Base-by-base conservation (phyloP, 108 stramenopile genomes). In the Fistulifera pelliculosa region DNA sequence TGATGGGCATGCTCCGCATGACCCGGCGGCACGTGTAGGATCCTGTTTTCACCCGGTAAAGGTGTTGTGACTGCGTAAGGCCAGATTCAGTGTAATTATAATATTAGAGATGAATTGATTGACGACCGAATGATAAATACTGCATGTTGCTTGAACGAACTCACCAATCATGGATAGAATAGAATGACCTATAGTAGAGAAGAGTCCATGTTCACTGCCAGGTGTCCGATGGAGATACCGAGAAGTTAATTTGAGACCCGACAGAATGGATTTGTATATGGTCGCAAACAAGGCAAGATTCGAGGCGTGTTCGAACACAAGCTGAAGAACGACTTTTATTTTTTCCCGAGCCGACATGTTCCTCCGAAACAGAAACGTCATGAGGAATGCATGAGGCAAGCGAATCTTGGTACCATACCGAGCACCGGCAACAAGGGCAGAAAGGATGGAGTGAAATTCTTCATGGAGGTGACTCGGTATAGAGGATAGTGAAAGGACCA, bases 401-500 rank as follows among this genome's bases (percentile, higher is more conserved):
- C 89, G 78, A 22, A 91, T 81, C 70, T 91, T 91, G 59, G 87
- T 47, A 24, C 89, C 89, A 68, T 91, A 91, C 16, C 67, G 58
- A 41, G 81, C 76, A 15, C 89, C 89, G 24, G 77, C 88, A 2
- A 85, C 66, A n/a, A 84, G 58, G 41, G 76, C 88, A 1, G 69
- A 61, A 22, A 76, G 16, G 28, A 90, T 74, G 27, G 88, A 79
- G 11, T 68, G 60, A 25, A 74, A 50, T 68, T 88, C 87, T 11
- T 81, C 68, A 5, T 40, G n/a, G 15, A 55, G 3, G 44, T 35
- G 31, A 6, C 8, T 3, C 31, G 31, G 31, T 8, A 35, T 6
- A 8, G 31, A 35, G 31, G 31, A 35, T 35, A 35, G n/a, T n/a
- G n/a, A n/a, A n/a, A n/a, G n/a, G n/a, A n/a, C n/a, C n/a, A n/a